Evolutionary conservation across 352 stramenopile species (phyloP).

Genomic region (Aphanomyces astaci): DNA sequence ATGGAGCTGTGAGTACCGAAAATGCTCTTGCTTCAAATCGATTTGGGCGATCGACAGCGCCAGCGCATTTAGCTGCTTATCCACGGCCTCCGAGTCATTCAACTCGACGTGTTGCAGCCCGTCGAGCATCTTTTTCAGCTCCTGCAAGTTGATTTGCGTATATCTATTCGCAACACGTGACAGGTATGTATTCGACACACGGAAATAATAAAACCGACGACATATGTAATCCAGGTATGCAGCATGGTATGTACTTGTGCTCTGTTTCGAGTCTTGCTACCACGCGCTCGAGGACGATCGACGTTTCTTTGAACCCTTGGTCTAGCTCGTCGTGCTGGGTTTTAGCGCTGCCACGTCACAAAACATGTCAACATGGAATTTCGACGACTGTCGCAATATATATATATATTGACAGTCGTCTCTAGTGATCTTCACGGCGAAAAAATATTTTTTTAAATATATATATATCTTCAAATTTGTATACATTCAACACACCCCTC

Average conservation of each 20-base stretch:
- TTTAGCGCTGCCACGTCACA: background rate
- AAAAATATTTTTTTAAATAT: no score
- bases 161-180: no score
- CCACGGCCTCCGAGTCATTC: background rate
- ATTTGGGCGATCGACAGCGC: background rate
- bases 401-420: no score
- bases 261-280: conserved; percentile 1
- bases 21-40: conserved; percentile 19
- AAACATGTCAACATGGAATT: no score
- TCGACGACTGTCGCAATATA: no score
- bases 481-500: background rate
- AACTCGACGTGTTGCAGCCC: conserved; percentile 6
- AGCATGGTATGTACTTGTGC: background rate
- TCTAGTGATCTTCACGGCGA: no score
- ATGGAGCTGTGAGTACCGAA: background rate
- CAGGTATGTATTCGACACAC: no score
- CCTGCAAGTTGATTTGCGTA: conserved; percentile 11
- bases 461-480: no score
- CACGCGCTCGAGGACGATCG: background rate
- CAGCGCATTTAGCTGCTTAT: conserved; percentile 1
- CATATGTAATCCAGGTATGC: background rate
- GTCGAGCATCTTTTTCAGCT: conserved; percentile 6
- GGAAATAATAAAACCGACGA: no score
- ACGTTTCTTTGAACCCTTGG: conserved; percentile 3
- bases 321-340: background rate